Percentiles rank a stretch among this genome's conserved stretches.
Evolutionary conservation across 2,329 filamentous ascomycete genomes (phyloP).

Genomic region (Colletotrichum tanaceti): DNA sequence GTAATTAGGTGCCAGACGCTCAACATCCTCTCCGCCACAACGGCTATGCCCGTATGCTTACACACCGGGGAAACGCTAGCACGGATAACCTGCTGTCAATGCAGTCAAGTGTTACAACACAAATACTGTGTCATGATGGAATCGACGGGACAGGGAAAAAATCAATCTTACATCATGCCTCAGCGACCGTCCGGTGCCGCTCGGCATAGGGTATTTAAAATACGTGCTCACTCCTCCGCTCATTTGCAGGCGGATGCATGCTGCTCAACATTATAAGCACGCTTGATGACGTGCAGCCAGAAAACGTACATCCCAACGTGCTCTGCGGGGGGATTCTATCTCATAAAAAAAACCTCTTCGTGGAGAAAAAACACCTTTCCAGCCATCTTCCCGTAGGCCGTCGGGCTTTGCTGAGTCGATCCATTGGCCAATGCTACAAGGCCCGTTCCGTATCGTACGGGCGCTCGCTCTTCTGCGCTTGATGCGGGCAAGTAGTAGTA

Average conservation of each 20-base stretch:
- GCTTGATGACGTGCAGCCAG: neutral
- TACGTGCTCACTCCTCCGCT: neutral
- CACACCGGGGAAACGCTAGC: neutral
- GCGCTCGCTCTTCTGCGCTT: constrained; percentile 4
- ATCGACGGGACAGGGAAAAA: neutral
- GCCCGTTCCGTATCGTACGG: neutral
- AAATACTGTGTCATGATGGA: neutral
- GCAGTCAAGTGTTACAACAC: neutral
- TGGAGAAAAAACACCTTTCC: constrained; percentile 8
- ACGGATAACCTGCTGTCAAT: neutral
- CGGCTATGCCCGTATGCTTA: neutral
- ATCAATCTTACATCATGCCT: neutral
- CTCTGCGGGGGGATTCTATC: constrained; percentile 4
- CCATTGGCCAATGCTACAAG: constrained; percentile 15
- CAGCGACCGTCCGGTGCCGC: neutral
- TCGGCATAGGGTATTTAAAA: neutral
- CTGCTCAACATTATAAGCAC: neutral
- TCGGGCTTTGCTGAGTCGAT: constrained; percentile 12
- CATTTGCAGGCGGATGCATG: neutral
- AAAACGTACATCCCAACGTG: neutral
- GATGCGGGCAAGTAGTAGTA: neutral
- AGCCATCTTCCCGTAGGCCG: constrained; percentile 10
- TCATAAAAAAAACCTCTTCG: constrained; percentile 3
- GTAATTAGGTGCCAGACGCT: neutral
- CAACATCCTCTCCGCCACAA: neutral